These are phyloP conservation scores for Platanus orientalis DNA, from an alignment of 164 flowering plant species.

Conservation along the genomic window DNA sequence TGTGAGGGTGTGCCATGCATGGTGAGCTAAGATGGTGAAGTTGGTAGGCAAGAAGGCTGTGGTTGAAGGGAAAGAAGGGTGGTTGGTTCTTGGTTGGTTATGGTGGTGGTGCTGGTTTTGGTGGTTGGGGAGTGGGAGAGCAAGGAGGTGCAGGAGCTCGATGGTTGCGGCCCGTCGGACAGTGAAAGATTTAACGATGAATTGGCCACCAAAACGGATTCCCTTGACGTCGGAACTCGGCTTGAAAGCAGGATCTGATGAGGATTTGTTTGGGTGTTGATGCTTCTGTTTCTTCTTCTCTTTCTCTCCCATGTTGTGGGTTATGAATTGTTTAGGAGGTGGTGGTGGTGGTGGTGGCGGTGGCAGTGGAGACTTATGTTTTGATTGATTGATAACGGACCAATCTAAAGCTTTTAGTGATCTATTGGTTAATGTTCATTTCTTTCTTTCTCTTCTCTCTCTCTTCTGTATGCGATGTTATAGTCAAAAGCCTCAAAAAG, in stretches of 20 bases:
- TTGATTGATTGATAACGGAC: slow-evolving; percentile 17
- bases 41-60: slow-evolving; percentile 79
- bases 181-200: slow-evolving; percentile 85
- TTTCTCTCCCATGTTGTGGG: slow-evolving; percentile 33
- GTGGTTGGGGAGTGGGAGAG: slow-evolving; percentile 32
- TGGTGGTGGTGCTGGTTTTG: slow-evolving; percentile 6
- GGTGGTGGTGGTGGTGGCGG: neutral
- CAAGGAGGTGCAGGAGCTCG: slow-evolving; percentile 64
- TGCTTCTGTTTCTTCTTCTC: slow-evolving; percentile 59
- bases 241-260: slow-evolving; percentile 59
- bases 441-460: neutral
- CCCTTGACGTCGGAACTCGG: slow-evolving; percentile 72
- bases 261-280: slow-evolving; percentile 36
- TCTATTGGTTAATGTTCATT: neutral
- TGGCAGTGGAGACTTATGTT: slow-evolving; percentile 2
- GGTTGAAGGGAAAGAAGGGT: slow-evolving; percentile 47
- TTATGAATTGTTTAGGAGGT: neutral
- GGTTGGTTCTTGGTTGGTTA: slow-evolving; percentile 5
- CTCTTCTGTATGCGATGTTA: neutral
- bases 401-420: slow-evolving; percentile 16
- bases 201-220: slow-evolving; percentile 77
- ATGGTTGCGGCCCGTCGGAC: slow-evolving; percentile 62
- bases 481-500: slow-evolving; percentile 2
- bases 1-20: slow-evolving; percentile 93
- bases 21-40: slow-evolving; percentile 95